Evolutionary conservation across 768 basidiomycete species (phyloP).

Genomic region (Punctularia strigosozonata): DNA sequence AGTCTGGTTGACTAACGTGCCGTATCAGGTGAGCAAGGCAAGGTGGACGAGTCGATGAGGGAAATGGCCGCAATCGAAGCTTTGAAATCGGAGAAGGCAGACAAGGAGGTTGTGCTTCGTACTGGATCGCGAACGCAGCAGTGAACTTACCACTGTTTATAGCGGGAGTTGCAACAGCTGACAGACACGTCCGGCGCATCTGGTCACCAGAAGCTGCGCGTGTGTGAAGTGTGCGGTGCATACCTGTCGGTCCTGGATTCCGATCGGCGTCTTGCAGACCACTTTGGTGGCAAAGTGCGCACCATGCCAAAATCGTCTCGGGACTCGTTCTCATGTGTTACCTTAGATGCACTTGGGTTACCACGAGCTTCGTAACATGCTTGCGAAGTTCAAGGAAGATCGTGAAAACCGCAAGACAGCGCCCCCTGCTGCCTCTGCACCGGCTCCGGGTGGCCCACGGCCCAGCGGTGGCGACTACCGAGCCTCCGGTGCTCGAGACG

Average conservation of each 20-base stretch:
- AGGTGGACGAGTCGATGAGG: conserved; percentile 97
- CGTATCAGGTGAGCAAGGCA: conserved; percentile 83
- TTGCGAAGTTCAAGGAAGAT: conserved; percentile 82
- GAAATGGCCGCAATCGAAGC: conserved; percentile 98
- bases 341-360: conserved; percentile 96
- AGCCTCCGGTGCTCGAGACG: conserved; percentile 54
- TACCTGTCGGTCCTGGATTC: conserved; percentile 97
- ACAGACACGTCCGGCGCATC: conserved; percentile 98
- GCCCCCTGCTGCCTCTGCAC: conserved; percentile 26
- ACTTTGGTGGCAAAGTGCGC: conserved; percentile 97
- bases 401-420: conserved; percentile 69
- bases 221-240: conserved; percentile 99
- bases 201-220: conserved; percentile 98
- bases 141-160: conserved; percentile 4
- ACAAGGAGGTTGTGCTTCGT: conserved; percentile 77
- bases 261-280: conserved; percentile 95
- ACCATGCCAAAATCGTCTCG: not conserved
- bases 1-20: conserved; percentile 3
- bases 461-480: conserved; percentile 32
- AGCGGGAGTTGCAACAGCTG: conserved; percentile 91
- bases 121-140: conserved; percentile 2
- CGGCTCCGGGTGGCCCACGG: conserved; percentile 24
- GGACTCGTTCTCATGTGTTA: not conserved
- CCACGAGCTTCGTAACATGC: conserved; percentile 93
- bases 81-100: conserved; percentile 87